A percentile compares a stretch with the other conserved stretches of the same genome.
phyloP scores from a whole-genome alignment of 305 asterid species.

The Andrographis paniculata region DNA sequence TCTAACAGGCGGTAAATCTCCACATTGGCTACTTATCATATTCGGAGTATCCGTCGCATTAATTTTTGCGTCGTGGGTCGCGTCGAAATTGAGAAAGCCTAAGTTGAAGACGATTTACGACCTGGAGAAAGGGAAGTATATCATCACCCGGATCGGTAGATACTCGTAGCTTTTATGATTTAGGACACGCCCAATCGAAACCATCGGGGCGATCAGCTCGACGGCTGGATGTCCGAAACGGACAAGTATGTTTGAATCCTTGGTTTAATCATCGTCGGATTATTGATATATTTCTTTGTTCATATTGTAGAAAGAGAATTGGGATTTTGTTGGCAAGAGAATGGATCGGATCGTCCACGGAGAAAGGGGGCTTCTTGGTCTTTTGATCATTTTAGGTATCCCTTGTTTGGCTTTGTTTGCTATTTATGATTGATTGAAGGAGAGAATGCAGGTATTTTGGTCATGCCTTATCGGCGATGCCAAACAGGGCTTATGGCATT shows the following conservation, averaged over 20 bases:
- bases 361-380: neutral
- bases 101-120: constrained; percentile 86
- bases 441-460: neutral
- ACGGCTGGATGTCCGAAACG: too few species aligned
- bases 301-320: too few species aligned
- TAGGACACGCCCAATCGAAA: too few species aligned
- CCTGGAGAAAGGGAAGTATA: constrained; percentile 93
- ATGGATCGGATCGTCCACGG: too few species aligned
- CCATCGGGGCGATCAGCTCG: too few species aligned
- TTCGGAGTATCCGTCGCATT: constrained; percentile 34
- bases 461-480: too few species aligned
- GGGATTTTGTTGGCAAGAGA: too few species aligned
- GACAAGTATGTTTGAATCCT: too few species aligned
- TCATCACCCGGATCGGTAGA: constrained; percentile 65
- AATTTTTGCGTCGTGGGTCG: constrained; percentile 39
- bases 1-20: constrained; percentile 30
- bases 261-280: too few species aligned
- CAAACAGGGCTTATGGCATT: too few species aligned
- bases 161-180: constrained; percentile 36
- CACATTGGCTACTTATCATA: constrained; percentile 33
- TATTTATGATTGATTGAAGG: neutral
- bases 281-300: too few species aligned
- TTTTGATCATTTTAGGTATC: neutral
- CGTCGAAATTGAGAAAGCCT: constrained; percentile 59
- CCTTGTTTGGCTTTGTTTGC: neutral